phyloP scores from a whole-genome alignment of 805 yeast genomes.

The Teunomyces panamensis region DNA sequence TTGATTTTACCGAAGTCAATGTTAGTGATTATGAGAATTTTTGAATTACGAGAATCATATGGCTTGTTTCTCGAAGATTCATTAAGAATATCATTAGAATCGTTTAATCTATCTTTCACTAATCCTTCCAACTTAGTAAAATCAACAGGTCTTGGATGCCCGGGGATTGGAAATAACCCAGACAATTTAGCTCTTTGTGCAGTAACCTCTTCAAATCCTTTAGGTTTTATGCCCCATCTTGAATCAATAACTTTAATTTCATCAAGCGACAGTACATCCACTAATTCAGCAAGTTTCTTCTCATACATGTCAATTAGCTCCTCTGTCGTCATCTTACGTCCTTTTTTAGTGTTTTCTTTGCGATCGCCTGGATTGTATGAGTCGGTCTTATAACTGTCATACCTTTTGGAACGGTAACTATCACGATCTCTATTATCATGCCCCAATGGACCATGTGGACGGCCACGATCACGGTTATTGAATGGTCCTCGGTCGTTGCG shows the following conservation, averaged over 20 bases:
- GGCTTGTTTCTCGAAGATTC: slow-evolving; percentile 38
- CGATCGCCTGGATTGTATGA: not conserved
- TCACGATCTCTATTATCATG: not conserved
- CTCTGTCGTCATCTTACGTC: slow-evolving; percentile 12
- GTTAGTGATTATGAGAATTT: slow-evolving; percentile 27
- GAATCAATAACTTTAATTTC: slow-evolving; percentile 49
- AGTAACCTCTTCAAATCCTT: slow-evolving; percentile 69
- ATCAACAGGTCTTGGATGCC: slow-evolving; percentile 49
- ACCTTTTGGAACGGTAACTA: not conserved
- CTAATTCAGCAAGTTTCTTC: slow-evolving; percentile 29
- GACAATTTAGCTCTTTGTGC: slow-evolving; percentile 76
- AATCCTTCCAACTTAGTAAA: slow-evolving; percentile 41
- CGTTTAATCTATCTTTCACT: slow-evolving; percentile 30
- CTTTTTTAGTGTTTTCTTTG: not conserved
- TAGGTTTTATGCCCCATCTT: slow-evolving; percentile 70
- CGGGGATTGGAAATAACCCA: slow-evolving; percentile 77
- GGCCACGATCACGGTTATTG: slow-evolving; percentile 1
- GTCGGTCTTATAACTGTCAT: not conserved
- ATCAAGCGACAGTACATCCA: slow-evolving; percentile 45
- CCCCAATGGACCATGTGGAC: not conserved
- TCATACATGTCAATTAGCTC: slow-evolving; percentile 21
- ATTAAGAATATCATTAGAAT: slow-evolving; percentile 29
- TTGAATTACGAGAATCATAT: slow-evolving; percentile 33
- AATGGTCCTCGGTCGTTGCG: not conserved
- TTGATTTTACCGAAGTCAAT: slow-evolving; percentile 32